Conservation (phyloP, 306 rosid species). For the Cucumis melo region DNA sequence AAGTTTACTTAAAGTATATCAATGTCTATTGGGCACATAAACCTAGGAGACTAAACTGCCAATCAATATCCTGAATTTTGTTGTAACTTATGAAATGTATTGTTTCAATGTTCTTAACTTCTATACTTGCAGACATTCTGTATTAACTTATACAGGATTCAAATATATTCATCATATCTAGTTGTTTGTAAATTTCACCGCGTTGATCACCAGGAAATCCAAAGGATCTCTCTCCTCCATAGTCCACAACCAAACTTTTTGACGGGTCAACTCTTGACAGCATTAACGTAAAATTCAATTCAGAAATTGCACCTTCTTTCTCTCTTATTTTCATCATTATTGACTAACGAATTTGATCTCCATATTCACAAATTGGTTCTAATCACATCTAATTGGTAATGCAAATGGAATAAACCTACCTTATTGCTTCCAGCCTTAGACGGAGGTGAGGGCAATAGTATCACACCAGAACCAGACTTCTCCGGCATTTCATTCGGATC, state of each 20-base stretch:
- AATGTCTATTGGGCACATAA: neutral
- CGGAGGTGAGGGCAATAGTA: neutral
- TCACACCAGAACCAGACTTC: neutral
- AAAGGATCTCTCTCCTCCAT: neutral
- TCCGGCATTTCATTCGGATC: neutral
- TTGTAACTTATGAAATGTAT: neutral
- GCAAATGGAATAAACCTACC: conserved; percentile 17
- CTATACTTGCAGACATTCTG: neutral
- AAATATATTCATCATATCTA: neutral
- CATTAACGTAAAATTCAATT: neutral
- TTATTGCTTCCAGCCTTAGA: conserved; percentile 16
- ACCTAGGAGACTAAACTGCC: neutral
- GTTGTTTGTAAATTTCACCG: neutral
- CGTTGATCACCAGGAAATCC: neutral
- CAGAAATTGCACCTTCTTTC: neutral
- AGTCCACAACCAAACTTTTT: neutral
- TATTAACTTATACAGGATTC: neutral
- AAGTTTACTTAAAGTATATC: neutral
- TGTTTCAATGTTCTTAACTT: neutral
- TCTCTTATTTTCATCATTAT: neutral
- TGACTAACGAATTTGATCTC: neutral
- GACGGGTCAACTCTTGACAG: neutral
- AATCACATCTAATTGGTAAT: conserved; percentile 1
- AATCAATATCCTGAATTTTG: neutral
- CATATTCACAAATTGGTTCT: neutral